Conservation (phyloP, 2,329 filamentous ascomycete genomes). For the Diaporthe sp. region DNA sequence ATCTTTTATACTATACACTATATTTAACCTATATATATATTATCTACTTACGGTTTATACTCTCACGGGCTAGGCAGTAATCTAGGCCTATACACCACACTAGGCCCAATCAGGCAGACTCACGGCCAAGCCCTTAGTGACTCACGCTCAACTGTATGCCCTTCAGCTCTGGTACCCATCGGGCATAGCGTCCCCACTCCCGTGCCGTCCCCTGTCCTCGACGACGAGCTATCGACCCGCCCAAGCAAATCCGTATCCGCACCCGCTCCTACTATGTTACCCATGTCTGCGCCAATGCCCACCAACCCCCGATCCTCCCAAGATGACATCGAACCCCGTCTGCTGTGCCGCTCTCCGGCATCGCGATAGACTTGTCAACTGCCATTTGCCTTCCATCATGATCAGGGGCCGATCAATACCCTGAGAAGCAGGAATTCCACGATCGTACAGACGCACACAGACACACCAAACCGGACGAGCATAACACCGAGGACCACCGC, state of each 20-base stretch:
- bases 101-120: no score
- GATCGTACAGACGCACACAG: neutral
- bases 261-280: neutral
- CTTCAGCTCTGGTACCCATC: slow-evolving; percentile 5
- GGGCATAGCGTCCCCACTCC: neutral
- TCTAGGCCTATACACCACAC: no score
- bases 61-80: no score
- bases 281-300: neutral
- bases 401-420: neutral
- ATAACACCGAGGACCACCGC: neutral
- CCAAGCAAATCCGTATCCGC: neutral
- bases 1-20: no score
- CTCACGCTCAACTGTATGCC: no score
- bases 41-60: no score
- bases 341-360: slow-evolving; percentile 27
- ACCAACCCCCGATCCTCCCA: neutral
- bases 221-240: slow-evolving; percentile 1
- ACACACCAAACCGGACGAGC: neutral
- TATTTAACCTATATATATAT: no score
- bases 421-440: neutral
- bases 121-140: no score
- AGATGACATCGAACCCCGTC: slow-evolving; percentile 14
- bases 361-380: neutral
- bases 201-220: neutral
- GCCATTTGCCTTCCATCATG: neutral